Evolutionary conservation across 139 green algal genomes (phyloP).

Genomic region (Mesotaenium endlicherianum): DNA sequence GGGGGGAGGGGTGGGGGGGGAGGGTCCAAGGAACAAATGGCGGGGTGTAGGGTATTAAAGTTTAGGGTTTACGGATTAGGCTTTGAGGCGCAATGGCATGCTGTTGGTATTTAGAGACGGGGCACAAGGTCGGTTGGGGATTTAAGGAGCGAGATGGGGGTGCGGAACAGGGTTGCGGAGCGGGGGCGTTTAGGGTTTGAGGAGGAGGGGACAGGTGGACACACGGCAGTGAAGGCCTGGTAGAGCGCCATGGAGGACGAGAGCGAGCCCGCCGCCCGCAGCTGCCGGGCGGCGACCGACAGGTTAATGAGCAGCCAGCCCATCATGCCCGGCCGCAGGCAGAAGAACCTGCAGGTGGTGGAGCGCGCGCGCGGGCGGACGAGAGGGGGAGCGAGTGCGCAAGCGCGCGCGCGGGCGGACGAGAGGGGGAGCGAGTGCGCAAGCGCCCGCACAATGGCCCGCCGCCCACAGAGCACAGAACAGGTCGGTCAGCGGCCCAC

Average conservation of each 20-base stretch:
- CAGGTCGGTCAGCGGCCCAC: not conserved
- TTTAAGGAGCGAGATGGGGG: not conserved
- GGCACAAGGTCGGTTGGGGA: too few species aligned
- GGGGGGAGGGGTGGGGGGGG: too few species aligned
- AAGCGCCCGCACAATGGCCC: not conserved
- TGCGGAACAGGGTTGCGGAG: not conserved
- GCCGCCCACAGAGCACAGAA: not conserved
- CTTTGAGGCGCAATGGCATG: too few species aligned
- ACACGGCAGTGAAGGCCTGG: conserved; percentile 49
- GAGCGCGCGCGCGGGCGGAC: too few species aligned
- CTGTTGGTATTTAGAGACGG: too few species aligned
- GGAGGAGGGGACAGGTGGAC: too few species aligned
- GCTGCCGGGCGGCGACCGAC: conserved; percentile 53
- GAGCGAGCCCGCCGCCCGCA: conserved; percentile 16
- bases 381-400: too few species aligned
- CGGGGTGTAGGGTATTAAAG: too few species aligned
- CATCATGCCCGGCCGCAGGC: conserved; percentile 46
- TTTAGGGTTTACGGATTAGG: too few species aligned
- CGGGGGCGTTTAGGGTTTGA: too few species aligned
- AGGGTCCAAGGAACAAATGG: too few species aligned
- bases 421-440: not conserved
- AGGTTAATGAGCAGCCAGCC: conserved; percentile 57
- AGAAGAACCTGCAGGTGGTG: conserved; percentile 50
- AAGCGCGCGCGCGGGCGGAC: too few species aligned
- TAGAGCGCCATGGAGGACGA: conserved; percentile 52